Conservation (phyloP, 2,329 filamentous ascomycete genomes). For the Rutstroemia sydowiana region DNA sequence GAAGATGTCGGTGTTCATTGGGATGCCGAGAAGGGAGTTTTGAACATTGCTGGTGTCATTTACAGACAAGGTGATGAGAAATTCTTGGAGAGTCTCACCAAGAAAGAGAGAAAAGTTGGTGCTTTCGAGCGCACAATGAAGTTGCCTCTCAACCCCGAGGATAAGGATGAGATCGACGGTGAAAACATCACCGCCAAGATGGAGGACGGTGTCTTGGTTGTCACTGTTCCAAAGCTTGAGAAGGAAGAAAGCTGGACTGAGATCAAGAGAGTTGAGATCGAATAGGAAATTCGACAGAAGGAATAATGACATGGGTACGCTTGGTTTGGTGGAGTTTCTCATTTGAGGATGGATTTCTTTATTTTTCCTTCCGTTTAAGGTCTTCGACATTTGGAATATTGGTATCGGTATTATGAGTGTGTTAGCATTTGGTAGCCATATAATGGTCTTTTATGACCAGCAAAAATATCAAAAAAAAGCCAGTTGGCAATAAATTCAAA, state of each 20-base stretch:
- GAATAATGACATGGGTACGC: slow-evolving; percentile 1
- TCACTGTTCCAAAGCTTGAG: slow-evolving; percentile 71
- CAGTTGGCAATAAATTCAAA: slow-evolving; percentile 16
- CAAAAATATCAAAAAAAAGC: slow-evolving; percentile 21
- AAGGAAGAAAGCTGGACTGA: slow-evolving; percentile 51
- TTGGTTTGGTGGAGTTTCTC: slow-evolving; percentile 9
- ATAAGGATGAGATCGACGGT: slow-evolving; percentile 56
- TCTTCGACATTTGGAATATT: not conserved
- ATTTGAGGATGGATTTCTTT: slow-evolving; percentile 1
- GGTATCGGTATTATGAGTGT: not conserved
- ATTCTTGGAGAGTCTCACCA: slow-evolving; percentile 54
- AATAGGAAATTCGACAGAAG: slow-evolving; percentile 22
- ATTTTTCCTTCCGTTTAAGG: not conserved
- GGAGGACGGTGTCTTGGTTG: slow-evolving; percentile 67
- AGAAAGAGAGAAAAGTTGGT: slow-evolving; percentile 62
- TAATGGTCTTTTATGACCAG: slow-evolving; percentile 7
- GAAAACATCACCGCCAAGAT: slow-evolving; percentile 66
- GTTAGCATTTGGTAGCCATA: slow-evolving; percentile 6
- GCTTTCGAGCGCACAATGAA: slow-evolving; percentile 65
- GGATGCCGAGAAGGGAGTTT: slow-evolving; percentile 57
- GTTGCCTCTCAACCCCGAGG: slow-evolving; percentile 45
- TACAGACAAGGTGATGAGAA: slow-evolving; percentile 64
- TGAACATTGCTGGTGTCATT: slow-evolving; percentile 65
- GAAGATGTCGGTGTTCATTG: slow-evolving; percentile 71
- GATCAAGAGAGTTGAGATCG: slow-evolving; percentile 52